A percentile compares a stretch with the other conserved stretches of the same genome.
Conservation (phyloP, 129 eudicot species). For the Escallonia herrerae region DNA sequence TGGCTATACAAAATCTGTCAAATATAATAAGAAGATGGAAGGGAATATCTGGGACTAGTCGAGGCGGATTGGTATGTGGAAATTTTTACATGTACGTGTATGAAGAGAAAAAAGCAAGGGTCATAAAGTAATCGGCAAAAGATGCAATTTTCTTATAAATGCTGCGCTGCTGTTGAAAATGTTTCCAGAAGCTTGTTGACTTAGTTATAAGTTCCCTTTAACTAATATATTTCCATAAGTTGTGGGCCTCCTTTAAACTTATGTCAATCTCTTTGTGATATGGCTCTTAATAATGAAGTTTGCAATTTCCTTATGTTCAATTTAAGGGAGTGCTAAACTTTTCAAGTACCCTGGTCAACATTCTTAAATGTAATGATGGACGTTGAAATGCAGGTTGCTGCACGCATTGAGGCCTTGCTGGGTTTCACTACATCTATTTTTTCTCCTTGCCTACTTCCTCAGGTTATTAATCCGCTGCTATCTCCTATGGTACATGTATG, state of each 20-base stretch:
- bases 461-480: conserved; percentile 17
- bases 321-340: no score
- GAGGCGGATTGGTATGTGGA: conserved; percentile 36
- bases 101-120: not conserved
- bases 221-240: not conserved
- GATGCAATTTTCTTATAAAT: not conserved
- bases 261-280: not conserved
- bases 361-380: not conserved
- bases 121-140: not conserved
- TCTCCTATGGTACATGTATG: not conserved
- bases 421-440: conserved; percentile 32
- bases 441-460: conserved; percentile 37
- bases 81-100: not conserved
- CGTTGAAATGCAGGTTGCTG: conserved; percentile 34
- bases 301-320: no score
- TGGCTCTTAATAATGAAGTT: no score
- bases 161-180: not conserved
- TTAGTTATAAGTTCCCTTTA: not conserved
- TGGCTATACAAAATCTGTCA: conserved; percentile 34
- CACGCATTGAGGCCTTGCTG: conserved; percentile 41
- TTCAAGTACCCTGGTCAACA: not conserved
- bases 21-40: conserved; percentile 30
- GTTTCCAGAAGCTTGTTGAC: not conserved
- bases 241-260: not conserved
- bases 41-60: conserved; percentile 39